Evolutionary conservation across 805 yeast genomes (phyloP).

Genomic region (Barnettozyma pratensis): DNA sequence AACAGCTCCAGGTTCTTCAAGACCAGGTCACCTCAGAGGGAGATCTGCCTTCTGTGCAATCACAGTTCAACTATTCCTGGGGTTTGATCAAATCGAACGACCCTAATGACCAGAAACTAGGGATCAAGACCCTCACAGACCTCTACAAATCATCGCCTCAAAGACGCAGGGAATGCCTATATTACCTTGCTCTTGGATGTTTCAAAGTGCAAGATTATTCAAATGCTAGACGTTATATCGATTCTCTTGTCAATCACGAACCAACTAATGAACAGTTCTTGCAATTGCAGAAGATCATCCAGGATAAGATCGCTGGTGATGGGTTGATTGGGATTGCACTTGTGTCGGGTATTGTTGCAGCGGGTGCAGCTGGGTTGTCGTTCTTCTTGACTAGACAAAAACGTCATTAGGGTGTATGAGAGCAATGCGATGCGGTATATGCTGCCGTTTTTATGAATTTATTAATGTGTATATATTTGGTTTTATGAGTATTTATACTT

Average conservation of each 20-base stretch:
- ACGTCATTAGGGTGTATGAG: conserved; percentile 9
- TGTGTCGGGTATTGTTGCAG: conserved; percentile 79
- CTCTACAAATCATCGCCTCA: conserved; percentile 71
- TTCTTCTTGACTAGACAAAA: conserved; percentile 31
- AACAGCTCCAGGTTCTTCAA: conserved; percentile 70
- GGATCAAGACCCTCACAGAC: conserved; percentile 68
- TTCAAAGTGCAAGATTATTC: conserved; percentile 83
- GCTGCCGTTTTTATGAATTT: background rate
- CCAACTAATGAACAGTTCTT: conserved; percentile 80
- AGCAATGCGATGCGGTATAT: background rate
- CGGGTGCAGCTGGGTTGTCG: conserved; percentile 63
- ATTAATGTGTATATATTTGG: no score
- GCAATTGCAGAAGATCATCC: conserved; percentile 68
- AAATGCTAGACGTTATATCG: conserved; percentile 82
- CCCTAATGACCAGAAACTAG: conserved; percentile 65
- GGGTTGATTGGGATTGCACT: conserved; percentile 87
- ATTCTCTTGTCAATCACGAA: conserved; percentile 69
- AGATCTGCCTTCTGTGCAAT: conserved; percentile 74
- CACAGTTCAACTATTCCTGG: conserved; percentile 95
- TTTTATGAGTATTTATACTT: background rate
- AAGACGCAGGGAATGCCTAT: conserved; percentile 84
- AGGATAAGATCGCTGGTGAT: conserved; percentile 78
- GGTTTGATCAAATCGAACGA: conserved; percentile 74
- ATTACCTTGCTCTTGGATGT: conserved; percentile 82
- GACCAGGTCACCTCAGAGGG: conserved; percentile 78